Evolutionary conservation across 129 eudicot genomes (phyloP).

Genomic region (Tagetes patula): DNA sequence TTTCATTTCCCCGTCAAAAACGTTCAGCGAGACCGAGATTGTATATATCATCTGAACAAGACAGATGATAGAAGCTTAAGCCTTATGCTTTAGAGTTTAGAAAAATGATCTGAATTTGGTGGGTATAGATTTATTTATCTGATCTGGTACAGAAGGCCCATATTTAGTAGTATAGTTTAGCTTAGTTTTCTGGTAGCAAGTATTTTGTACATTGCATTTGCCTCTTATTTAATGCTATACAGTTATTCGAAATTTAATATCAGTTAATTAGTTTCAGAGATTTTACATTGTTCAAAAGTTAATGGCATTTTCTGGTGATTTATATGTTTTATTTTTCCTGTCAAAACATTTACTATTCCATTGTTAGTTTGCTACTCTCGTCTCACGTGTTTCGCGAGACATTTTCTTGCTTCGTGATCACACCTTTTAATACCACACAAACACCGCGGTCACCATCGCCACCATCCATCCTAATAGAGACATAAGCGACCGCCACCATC

Average conservation of each 20-base stretch:
- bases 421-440: no score
- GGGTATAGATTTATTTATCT: conserved; percentile 22
- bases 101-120: conserved; percentile 10
- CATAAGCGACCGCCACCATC: no score
- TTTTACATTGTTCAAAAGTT: background rate
- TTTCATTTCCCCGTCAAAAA: conserved; percentile 70
- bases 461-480: no score
- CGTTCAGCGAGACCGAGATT: conserved; percentile 78
- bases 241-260: background rate
- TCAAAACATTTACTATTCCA: background rate
- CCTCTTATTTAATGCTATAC: conserved; percentile 8
- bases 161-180: conserved; percentile 1
- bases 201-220: conserved; percentile 29
- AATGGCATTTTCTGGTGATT: background rate
- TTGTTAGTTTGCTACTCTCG: background rate
- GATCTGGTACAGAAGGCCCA: background rate
- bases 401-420: no score
- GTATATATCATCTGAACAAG: conserved; percentile 65
- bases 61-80: conserved; percentile 13
- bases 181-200: conserved; percentile 22
- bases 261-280: background rate
- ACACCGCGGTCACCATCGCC: no score
- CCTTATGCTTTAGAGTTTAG: background rate
- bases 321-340: background rate
- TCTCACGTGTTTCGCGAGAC: no score